phyloP scores from a whole-genome alignment of 1,139 yeast genomes.

The Schwanniomyces etchellsii region DNA sequence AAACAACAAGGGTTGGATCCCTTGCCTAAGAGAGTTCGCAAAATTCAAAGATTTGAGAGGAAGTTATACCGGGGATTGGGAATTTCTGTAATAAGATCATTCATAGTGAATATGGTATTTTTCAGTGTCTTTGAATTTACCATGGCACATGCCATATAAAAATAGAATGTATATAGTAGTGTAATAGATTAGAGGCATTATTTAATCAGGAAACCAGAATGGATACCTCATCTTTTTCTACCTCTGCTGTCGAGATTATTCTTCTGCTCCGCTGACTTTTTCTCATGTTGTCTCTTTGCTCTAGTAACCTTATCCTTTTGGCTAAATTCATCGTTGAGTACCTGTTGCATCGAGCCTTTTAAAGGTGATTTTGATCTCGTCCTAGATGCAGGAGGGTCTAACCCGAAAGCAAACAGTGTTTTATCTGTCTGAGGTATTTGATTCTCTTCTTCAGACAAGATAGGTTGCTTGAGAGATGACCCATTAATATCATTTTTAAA shows the following conservation, averaged over 20 bases:
- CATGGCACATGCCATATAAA: slow-evolving; percentile 44
- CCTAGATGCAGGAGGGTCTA: slow-evolving; percentile 32
- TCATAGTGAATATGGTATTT: slow-evolving; percentile 69
- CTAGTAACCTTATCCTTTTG: neutral
- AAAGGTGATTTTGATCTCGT: slow-evolving; percentile 41
- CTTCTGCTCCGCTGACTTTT: neutral
- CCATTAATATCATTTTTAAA: neutral
- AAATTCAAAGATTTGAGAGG: slow-evolving; percentile 30
- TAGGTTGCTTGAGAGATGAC: neutral
- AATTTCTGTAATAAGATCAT: slow-evolving; percentile 64
- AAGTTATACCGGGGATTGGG: slow-evolving; percentile 73
- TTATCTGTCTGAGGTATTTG: no score
- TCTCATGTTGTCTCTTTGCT: neutral
- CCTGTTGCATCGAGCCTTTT: slow-evolving; percentile 20
- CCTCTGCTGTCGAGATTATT: no score
- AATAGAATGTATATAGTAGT: neutral
- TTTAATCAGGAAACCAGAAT: no score
- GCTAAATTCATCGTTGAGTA: slow-evolving; percentile 6
- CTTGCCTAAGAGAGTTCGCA: slow-evolving; percentile 24
- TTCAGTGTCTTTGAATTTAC: slow-evolving; percentile 67
- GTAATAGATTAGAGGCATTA: no score
- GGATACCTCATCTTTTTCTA: no score
- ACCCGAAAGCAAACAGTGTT: slow-evolving; percentile 2
- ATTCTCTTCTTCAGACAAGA: no score
- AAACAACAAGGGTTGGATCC: slow-evolving; percentile 38